phyloP scores from a whole-genome alignment of 2,329 filamentous ascomycete genomes.

The Fusarium abutilonis region DNA sequence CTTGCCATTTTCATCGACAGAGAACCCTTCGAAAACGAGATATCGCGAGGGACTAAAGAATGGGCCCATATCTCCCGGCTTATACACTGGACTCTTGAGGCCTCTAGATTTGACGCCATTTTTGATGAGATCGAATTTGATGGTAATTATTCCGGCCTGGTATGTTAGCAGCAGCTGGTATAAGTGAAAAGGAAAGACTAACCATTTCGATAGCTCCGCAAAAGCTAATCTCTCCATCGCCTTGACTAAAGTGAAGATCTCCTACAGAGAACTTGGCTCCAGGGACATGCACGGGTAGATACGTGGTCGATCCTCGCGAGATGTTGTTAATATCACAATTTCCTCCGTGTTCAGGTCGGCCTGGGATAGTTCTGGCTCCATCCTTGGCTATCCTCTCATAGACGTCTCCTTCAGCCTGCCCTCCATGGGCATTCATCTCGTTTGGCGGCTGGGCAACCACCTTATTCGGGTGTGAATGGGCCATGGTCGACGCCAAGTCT shows the following conservation, averaged over 20 bases:
- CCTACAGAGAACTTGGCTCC: slow-evolving; percentile 93
- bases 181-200: accelerated
- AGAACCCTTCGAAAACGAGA: slow-evolving; percentile 74
- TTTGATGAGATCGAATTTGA: slow-evolving; percentile 91
- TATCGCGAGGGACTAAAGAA: slow-evolving; percentile 32
- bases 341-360: slow-evolving; percentile 85
- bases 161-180: not conserved
- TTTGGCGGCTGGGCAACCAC: slow-evolving; percentile 80
- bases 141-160: slow-evolving; percentile 80
- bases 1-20: slow-evolving; percentile 86
- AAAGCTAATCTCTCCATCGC: slow-evolving; percentile 91
- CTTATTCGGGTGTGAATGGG: slow-evolving; percentile 65
- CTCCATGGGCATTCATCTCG: slow-evolving; percentile 76
- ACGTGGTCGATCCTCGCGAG: slow-evolving; percentile 81
- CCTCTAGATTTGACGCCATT: slow-evolving; percentile 77
- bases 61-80: slow-evolving; percentile 68
- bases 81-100: slow-evolving; percentile 87
- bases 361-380: slow-evolving; percentile 85
- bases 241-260: slow-evolving; percentile 87
- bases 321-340: slow-evolving; percentile 95
- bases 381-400: slow-evolving; percentile 76
- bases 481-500: slow-evolving; percentile 76
- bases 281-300: slow-evolving; percentile 84
- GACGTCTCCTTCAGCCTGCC: slow-evolving; percentile 66
- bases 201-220: slow-evolving; percentile 91